Conservation (phyloP, 1,284 basidiomycete genomes). For the Singerocomus inundabilis region DNA sequence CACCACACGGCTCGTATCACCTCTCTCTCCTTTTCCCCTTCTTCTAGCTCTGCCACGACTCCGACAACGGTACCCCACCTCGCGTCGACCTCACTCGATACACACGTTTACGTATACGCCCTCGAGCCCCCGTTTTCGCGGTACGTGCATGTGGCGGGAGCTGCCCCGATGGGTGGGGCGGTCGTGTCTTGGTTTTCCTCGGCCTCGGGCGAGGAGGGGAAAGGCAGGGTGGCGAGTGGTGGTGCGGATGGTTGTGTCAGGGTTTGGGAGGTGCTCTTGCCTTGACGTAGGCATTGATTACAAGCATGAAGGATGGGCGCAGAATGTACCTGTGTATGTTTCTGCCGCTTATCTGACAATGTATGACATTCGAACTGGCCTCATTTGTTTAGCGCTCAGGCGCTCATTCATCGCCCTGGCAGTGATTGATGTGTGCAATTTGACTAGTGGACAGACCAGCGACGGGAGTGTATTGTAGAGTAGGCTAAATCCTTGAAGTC, state of each 20-base stretch:
- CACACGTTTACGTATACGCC: slow-evolving; percentile 89
- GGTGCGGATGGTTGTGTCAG: slow-evolving; percentile 86
- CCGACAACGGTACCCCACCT: slow-evolving; percentile 42
- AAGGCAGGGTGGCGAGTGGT: background rate
- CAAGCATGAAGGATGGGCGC: too few relatives aligned
- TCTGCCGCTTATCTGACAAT: too few relatives aligned
- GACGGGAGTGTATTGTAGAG: too few relatives aligned
- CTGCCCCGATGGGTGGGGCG: slow-evolving; percentile 79
- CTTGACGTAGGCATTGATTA: too few relatives aligned
- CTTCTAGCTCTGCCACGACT: background rate
- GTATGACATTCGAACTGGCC: too few relatives aligned
- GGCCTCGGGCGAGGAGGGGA: background rate
- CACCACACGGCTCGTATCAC: slow-evolving; percentile 85
- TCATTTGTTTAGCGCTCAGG: too few relatives aligned
- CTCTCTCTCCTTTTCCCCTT: slow-evolving; percentile 56
- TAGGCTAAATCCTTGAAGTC: too few relatives aligned
- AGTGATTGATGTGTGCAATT: too few relatives aligned
- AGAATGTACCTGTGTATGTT: background rate
- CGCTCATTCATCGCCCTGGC: too few relatives aligned
- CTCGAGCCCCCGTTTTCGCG: slow-evolving; percentile 67
- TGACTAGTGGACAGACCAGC: too few relatives aligned
- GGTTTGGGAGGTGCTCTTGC: slow-evolving; percentile 69
- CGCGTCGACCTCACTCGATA: slow-evolving; percentile 89
- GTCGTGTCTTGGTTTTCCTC: slow-evolving; percentile 79
- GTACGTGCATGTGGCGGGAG: slow-evolving; percentile 85